Base-by-base conservation (phyloP, 768 basidiomycete genomes). In the Mycena indigotica region DNA sequence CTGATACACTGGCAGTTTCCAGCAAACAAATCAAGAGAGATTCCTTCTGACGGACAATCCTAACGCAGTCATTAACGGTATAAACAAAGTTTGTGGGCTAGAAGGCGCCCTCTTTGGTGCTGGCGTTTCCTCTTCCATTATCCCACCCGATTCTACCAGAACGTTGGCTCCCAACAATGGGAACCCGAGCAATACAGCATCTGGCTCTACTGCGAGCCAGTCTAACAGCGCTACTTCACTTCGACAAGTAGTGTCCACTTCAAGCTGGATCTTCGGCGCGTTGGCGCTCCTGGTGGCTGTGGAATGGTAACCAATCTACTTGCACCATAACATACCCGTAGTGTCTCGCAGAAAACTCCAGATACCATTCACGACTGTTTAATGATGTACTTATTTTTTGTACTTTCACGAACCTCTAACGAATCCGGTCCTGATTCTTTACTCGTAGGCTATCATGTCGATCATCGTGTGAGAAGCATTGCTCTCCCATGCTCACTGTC, bases 11-110 rank as follows among this genome's bases (percentile, higher is more conserved):
- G 25, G 28, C 28, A 85, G 84, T 68, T 86, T 86, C 70, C 75
- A 78, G 56, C 67, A 75, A 63, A 87, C 86, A 1, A 82, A 82
- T 55, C 86, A 87, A 65, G 76, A 81, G 4, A 73, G 76, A 25
- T 72, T 84, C 24, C 70, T 86, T 19, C 72, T 79, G 55, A 74
- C 78, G 4, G 62, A 75, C 5, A 68, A 83, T 63, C 72, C 84
- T 2, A 81, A 84, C 4, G 66, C 69, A 8, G 70, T 86, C 35
- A 70, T 87, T 15, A 69, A 69, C 13, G 82, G 80, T 29, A 78
- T 86, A 65, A 76, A 78, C 38, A 71, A 73, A 24, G 73, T 85
- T 25, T 88, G 86, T 64, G 79, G 76, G 0, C 28, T 86, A 3
- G 71, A 75, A 56, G 83, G 81, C 64, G 71, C 81, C 1, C 65